A percentile compares a stretch with the other conserved stretches of the same genome.
Evolutionary conservation across 805 yeast species (phyloP).

Genomic region (Kluyveromyces nonfermentans): DNA sequence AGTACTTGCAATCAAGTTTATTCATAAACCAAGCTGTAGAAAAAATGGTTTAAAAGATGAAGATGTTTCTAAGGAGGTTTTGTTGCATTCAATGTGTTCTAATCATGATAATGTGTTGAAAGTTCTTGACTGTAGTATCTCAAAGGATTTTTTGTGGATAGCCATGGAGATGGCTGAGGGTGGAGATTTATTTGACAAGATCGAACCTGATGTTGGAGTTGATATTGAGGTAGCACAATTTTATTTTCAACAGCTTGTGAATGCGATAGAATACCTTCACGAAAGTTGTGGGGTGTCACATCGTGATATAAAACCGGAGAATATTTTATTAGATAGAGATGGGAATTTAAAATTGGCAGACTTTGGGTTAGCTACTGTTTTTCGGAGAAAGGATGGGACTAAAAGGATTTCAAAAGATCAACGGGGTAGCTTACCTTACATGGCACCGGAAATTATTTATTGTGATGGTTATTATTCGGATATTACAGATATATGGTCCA

Average conservation of each 20-base stretch:
- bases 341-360: slow-evolving; percentile 71
- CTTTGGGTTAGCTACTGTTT: slow-evolving; percentile 65
- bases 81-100: slow-evolving; percentile 49
- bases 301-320: slow-evolving; percentile 71
- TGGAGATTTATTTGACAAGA: slow-evolving; percentile 72
- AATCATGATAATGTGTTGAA: slow-evolving; percentile 53
- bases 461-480: slow-evolving; percentile 45
- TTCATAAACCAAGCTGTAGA: slow-evolving; percentile 35
- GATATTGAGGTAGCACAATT: slow-evolving; percentile 58
- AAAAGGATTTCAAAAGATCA: slow-evolving; percentile 40
- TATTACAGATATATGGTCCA: slow-evolving; percentile 57
- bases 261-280: slow-evolving; percentile 54
- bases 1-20: slow-evolving; percentile 50
- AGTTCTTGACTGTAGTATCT: slow-evolving; percentile 44
- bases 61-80: slow-evolving; percentile 43
- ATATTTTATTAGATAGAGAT: slow-evolving; percentile 49
- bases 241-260: slow-evolving; percentile 55
- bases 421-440: slow-evolving; percentile 69
- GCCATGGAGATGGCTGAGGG: slow-evolving; percentile 62
- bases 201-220: slow-evolving; percentile 66
- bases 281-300: slow-evolving; percentile 57
- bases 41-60: slow-evolving; percentile 31
- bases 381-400: slow-evolving; percentile 40
- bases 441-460: slow-evolving; percentile 61
- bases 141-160: slow-evolving; percentile 52